Conservation (phyloP, 441 rosid species). For the Cnidoscolus chayamansa region DNA sequence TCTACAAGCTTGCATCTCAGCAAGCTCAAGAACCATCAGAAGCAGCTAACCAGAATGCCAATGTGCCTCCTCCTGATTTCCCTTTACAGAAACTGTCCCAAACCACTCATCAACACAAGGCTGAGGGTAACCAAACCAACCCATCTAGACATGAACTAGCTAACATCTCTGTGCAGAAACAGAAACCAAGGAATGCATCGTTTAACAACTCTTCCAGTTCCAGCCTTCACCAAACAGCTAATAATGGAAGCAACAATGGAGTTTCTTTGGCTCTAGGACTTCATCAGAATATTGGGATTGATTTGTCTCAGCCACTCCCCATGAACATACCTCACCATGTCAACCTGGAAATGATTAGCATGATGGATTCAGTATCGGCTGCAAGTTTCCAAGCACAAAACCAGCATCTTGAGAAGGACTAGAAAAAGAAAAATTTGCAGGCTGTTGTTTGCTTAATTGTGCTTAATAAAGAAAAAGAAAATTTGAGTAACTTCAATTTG, state of each 20-base stretch:
- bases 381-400: constrained; percentile 14
- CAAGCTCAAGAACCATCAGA: constrained; percentile 20
- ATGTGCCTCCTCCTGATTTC: constrained; percentile 8
- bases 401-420: constrained; percentile 18
- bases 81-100: constrained; percentile 1
- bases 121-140: constrained; percentile 23
- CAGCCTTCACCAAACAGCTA: not conserved
- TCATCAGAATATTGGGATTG: constrained; percentile 25
- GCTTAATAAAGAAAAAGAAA: not conserved
- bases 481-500: not conserved
- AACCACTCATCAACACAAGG: not conserved
- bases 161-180: constrained; percentile 11
- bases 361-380: constrained; percentile 18
- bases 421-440: not conserved
- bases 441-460: not conserved
- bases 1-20: constrained; percentile 42
- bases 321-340: constrained; percentile 23
- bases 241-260: constrained; percentile 16
- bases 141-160: constrained; percentile 20
- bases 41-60: constrained; percentile 3
- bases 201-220: not conserved
- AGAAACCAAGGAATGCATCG: constrained; percentile 14
- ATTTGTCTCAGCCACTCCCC: constrained; percentile 13
- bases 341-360: constrained; percentile 22
- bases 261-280: constrained; percentile 40